Evolutionary conservation across 106 monocot species (phyloP).

Genomic region (Allium sativum): DNA sequence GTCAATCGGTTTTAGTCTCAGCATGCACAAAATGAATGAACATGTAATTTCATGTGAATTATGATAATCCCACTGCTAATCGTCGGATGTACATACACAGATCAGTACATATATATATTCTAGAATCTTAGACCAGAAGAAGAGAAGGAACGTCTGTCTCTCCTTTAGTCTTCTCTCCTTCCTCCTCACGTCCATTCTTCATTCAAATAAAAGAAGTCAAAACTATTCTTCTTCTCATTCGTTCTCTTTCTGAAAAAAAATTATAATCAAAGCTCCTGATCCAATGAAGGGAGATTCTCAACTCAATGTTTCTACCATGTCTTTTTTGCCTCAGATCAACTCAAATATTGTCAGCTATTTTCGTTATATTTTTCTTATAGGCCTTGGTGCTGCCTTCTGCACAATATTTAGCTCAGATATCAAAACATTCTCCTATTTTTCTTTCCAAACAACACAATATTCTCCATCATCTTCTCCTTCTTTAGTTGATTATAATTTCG

Average conservation of each 20-base stretch:
- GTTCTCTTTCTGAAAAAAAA: neutral
- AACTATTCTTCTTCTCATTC: neutral
- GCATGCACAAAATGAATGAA: too few species aligned
- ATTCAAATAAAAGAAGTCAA: neutral
- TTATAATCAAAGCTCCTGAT: neutral
- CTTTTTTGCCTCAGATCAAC: neutral
- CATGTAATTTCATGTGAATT: too few species aligned
- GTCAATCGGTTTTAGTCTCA: too few species aligned
- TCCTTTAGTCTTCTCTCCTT: neutral
- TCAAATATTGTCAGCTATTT: neutral
- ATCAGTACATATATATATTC: too few species aligned
- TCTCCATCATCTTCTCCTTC: neutral
- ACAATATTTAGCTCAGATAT: slow-evolving; percentile 1
- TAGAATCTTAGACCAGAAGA: too few species aligned
- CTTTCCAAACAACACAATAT: slow-evolving; percentile 7
- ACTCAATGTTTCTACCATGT: neutral
- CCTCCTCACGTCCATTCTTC: slow-evolving; percentile 5
- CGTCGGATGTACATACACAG: too few species aligned
- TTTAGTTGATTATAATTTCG: neutral
- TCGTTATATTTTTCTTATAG: neutral
- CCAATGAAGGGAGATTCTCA: neutral
- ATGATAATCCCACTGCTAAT: too few species aligned
- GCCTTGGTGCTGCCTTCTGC: neutral
- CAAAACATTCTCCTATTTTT: neutral
- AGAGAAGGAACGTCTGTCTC: neutral